Percentiles rank a stretch among this genome's conserved stretches.
Evolutionary conservation across 768 basidiomycete species (phyloP).

Genomic region (Trametes elegans): DNA sequence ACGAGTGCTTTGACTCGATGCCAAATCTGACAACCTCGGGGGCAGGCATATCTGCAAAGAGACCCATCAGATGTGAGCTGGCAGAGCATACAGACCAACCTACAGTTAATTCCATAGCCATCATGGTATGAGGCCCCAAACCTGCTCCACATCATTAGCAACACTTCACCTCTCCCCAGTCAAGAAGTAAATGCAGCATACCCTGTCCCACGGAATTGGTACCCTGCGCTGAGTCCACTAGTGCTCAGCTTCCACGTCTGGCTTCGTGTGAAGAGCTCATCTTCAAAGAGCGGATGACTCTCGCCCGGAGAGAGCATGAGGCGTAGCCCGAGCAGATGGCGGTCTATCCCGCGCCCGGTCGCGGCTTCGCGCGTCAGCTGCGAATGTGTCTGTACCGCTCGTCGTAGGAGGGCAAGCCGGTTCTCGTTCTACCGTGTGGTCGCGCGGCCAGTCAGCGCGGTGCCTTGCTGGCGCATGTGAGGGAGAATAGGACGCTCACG

Average conservation of each 20-base stretch:
- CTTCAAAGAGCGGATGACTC: conserved; percentile 65
- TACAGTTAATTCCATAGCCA: conserved; percentile 95
- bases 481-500: conserved; percentile 38
- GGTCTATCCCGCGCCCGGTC: conserved; percentile 81
- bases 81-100: conserved; percentile 29
- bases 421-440: conserved; percentile 23
- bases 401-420: conserved; percentile 51
- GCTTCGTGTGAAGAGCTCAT: conserved; percentile 70
- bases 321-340: conserved; percentile 85
- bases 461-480: neutral
- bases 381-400: conserved; percentile 70
- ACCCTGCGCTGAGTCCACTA: conserved; percentile 84
- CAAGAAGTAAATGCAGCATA: conserved; percentile 28
- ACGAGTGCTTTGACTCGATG: conserved; percentile 84
- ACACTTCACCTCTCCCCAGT: neutral
- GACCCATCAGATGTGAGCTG: neutral
- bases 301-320: conserved; percentile 63
- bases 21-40: conserved; percentile 85
- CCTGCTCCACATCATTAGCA: conserved; percentile 30
- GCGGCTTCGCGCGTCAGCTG: conserved; percentile 74
- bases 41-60: conserved; percentile 69
- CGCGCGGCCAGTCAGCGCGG: neutral
- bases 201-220: conserved; percentile 87
- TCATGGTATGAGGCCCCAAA: conserved; percentile 82
- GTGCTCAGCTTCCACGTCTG: conserved; percentile 88